Percentiles rank a stretch among this genome's conserved stretches.
Conservation (phyloP, 441 rosid species). For the Mallotus repandus region DNA sequence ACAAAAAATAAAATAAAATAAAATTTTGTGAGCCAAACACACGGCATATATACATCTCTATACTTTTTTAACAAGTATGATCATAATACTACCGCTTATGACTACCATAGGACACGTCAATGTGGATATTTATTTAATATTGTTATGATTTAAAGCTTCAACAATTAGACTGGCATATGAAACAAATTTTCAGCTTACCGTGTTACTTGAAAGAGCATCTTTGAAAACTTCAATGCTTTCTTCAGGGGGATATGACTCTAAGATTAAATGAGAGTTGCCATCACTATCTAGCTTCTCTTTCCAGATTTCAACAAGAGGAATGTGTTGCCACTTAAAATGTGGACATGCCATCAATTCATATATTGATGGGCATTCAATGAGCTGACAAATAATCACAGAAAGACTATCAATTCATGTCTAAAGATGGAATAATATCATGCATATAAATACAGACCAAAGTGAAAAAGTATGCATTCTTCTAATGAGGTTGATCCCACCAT, state of each 20-base stretch:
- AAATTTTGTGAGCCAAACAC: conserved; percentile 9
- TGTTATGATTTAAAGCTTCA: conserved; percentile 3
- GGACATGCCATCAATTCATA: conserved; percentile 90
- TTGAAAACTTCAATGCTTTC: conserved; percentile 59
- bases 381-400: conserved; percentile 49
- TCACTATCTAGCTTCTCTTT: conserved; percentile 52
- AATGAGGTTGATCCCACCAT: too few relatives aligned
- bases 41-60: neutral
- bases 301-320: conserved; percentile 81
- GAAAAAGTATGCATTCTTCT: too few relatives aligned
- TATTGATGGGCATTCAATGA: conserved; percentile 93
- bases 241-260: conserved; percentile 62
- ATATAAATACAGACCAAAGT: neutral
- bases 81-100: neutral
- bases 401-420: neutral
- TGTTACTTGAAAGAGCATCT: conserved; percentile 68
- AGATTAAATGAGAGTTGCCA: conserved; percentile 47
- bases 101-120: neutral
- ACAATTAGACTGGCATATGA: conserved; percentile 8
- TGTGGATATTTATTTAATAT: neutral
- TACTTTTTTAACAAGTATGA: neutral
- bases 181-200: conserved; percentile 41
- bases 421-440: neutral
- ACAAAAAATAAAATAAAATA: conserved; percentile 1
- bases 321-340: conserved; percentile 65